Evolutionary conservation across 2,329 filamentous ascomycete species (phyloP).

Genomic region (Arachnomyces sp.): DNA sequence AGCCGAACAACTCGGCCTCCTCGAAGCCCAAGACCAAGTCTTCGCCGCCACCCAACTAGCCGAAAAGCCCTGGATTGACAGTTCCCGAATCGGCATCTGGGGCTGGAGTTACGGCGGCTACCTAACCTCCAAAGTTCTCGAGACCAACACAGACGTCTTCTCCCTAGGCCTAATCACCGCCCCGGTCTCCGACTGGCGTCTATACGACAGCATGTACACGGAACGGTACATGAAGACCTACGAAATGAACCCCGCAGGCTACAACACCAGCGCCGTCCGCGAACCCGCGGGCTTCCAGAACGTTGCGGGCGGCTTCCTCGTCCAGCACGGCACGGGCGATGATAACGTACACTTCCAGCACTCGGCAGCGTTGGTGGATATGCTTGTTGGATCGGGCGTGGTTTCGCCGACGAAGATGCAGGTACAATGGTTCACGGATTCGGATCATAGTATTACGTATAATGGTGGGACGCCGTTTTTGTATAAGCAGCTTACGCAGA

Average conservation of each 20-base stretch:
- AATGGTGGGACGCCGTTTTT: conserved; percentile 50
- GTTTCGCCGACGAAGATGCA: conserved; percentile 57
- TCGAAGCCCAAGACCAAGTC: conserved; percentile 61
- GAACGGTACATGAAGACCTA: conserved; percentile 65
- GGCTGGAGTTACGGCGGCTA: conserved; percentile 65
- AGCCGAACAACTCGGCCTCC: conserved; percentile 51
- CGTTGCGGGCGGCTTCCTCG: conserved; percentile 52
- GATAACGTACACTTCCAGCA: conserved; percentile 69
- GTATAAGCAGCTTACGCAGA: conserved; percentile 56
- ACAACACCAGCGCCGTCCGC: conserved; percentile 54
- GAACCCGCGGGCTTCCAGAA: conserved; percentile 55
- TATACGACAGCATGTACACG: conserved; percentile 66
- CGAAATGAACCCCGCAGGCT: conserved; percentile 50
- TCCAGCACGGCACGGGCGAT: conserved; percentile 61
- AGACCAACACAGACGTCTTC: conserved; percentile 54
- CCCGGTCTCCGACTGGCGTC: conserved; percentile 61
- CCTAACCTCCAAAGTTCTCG: conserved; percentile 58
- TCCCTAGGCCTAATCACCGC: conserved; percentile 57
- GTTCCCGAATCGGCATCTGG: conserved; percentile 56
- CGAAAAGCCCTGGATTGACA: conserved; percentile 48
- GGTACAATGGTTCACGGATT: conserved; percentile 59
- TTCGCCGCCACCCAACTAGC: conserved; percentile 56
- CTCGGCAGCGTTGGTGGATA: conserved; percentile 53
- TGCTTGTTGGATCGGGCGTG: conserved; percentile 48
- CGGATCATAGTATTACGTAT: conserved; percentile 55